Evolutionary conservation across 805 yeast genomes (phyloP).

Genomic region (Lachancea lanzarotensis): DNA sequence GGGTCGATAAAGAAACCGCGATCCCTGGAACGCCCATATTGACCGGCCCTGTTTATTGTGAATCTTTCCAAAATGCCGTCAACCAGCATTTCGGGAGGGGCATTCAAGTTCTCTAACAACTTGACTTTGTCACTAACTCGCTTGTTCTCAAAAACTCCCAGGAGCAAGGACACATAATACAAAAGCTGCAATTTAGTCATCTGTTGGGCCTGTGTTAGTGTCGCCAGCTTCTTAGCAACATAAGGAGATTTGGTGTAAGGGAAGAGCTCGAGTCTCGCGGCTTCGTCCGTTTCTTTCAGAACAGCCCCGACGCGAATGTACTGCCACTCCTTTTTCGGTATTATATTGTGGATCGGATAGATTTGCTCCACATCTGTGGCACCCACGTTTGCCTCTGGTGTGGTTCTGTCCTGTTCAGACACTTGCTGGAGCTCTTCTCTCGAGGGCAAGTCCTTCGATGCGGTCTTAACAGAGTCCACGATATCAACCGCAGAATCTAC

Average conservation of each 20-base stretch:
- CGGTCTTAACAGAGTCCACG: slow-evolving; percentile 65
- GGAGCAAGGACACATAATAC: slow-evolving; percentile 71
- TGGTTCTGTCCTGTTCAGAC: slow-evolving; percentile 67
- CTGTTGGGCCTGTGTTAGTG: slow-evolving; percentile 39
- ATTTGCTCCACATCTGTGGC: slow-evolving; percentile 82
- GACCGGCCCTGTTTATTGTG: slow-evolving; percentile 57
- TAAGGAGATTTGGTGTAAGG: slow-evolving; percentile 58
- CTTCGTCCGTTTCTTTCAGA: slow-evolving; percentile 46
- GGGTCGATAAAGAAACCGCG: slow-evolving; percentile 81
- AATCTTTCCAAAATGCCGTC: slow-evolving; percentile 69
- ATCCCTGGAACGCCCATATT: slow-evolving; percentile 67
- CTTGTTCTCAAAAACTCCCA: slow-evolving; percentile 74
- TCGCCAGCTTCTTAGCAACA: slow-evolving; percentile 42
- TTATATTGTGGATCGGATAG: slow-evolving; percentile 65
- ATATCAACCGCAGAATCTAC: slow-evolving; percentile 72
- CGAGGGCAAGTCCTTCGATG: slow-evolving; percentile 70
- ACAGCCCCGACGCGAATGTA: slow-evolving; percentile 59
- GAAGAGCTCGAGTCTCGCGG: slow-evolving; percentile 47
- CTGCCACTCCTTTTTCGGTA: slow-evolving; percentile 59
- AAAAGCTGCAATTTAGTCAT: slow-evolving; percentile 57
- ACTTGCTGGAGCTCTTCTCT: slow-evolving; percentile 52
- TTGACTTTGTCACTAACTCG: slow-evolving; percentile 53
- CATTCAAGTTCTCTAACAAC: slow-evolving; percentile 53
- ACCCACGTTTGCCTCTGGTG: slow-evolving; percentile 66
- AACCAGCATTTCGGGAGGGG: slow-evolving; percentile 65